These are phyloP conservation scores for Salicornia ramosissima DNA, from an alignment of 148 eudicot species.

Conservation along the genomic window DNA sequence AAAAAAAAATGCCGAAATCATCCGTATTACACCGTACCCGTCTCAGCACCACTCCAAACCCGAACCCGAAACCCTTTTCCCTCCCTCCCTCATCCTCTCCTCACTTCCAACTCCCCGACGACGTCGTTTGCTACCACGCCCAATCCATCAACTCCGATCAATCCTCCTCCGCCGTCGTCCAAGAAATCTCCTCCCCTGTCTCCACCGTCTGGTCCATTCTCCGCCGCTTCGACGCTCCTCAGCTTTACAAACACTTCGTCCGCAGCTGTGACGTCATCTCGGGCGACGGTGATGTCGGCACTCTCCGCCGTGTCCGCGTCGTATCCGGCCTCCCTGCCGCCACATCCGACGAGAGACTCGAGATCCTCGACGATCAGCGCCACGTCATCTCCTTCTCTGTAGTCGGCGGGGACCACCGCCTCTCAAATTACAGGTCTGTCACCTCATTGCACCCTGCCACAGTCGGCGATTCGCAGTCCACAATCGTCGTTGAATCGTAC, in stretches of 20 bases:
- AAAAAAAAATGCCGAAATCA: constrained; percentile 19
- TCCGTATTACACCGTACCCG: constrained; percentile 28
- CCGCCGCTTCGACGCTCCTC: constrained; percentile 83
- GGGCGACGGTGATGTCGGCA: constrained; percentile 58
- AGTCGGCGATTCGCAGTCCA: constrained; percentile 20
- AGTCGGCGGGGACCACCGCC: constrained; percentile 71
- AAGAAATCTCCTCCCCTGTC: constrained; percentile 51
- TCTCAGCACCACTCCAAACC: constrained; percentile 19
- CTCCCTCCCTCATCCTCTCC: background rate
- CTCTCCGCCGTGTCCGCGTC: constrained; percentile 58
- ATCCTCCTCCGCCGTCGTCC: constrained; percentile 66
- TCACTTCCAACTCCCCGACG: constrained; percentile 37
- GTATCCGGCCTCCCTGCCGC: constrained; percentile 78
- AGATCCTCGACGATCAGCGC: constrained; percentile 65
- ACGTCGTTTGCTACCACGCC: constrained; percentile 47
- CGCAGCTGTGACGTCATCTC: constrained; percentile 66
- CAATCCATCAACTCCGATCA: constrained; percentile 50
- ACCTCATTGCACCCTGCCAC: constrained; percentile 48
- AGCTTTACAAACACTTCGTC: constrained; percentile 73
- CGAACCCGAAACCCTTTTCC: background rate
- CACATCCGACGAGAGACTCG: constrained; percentile 57
- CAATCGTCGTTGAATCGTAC: constrained; percentile 63
- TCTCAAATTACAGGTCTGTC: constrained; percentile 58
- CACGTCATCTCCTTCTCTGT: constrained; percentile 71
- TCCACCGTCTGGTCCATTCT: constrained; percentile 65